Evolutionary conservation across 208 protist genomes (phyloP), one percentile per base, ranked within the genome.

Genomic region (Leishmania arabica): DNA sequence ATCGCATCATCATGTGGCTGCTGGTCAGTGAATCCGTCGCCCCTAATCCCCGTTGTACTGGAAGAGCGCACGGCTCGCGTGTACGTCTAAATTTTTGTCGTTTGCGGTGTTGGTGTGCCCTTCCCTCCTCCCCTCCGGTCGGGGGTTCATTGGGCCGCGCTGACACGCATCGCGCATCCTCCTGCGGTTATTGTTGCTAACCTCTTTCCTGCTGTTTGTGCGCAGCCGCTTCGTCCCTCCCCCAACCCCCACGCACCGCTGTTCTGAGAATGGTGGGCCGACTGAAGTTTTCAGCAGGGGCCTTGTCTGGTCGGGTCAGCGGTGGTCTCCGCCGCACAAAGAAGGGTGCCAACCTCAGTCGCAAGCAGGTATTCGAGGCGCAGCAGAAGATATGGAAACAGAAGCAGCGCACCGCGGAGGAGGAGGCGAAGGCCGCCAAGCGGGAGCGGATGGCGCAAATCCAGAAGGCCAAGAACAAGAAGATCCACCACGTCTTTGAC

Each of bases 401-500:
- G 64, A 96, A 91, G 78, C 85, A 93, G 79, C 85, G 92, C 69
- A 84, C 85, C 47, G 15, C 85, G 24, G 84, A 94, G 77, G 80
- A 80, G 75, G 88, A 70, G 66, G 93, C 89, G 70, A 81, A 75
- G 51, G 80, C 87, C 24, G 88, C 81, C 47, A 91, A 95, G 80
- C 75, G 78, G 24, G 80, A 72, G 54, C 86, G 87, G 68, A 71
- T 86, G 69, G 88, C 90, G 78, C 84, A 88, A 24, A 84, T 94
- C 19, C 81, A 88, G n/a, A 88, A 91, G 79, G 70, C 69, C 15
- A 88, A 90, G 42, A 95, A 96, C 82, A 97, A 96, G 83, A 93
- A 92, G 82, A 85, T 81, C 11, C 86, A 93, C 75, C 94, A 93
- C 76, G 69, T 84, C n/a, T 97, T 97, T 65, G 92, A 97, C 74